These are phyloP conservation scores for Phytophthora multivora DNA, from an alignment of 352 stramenopile genomes.

Conservation along the genomic window DNA sequence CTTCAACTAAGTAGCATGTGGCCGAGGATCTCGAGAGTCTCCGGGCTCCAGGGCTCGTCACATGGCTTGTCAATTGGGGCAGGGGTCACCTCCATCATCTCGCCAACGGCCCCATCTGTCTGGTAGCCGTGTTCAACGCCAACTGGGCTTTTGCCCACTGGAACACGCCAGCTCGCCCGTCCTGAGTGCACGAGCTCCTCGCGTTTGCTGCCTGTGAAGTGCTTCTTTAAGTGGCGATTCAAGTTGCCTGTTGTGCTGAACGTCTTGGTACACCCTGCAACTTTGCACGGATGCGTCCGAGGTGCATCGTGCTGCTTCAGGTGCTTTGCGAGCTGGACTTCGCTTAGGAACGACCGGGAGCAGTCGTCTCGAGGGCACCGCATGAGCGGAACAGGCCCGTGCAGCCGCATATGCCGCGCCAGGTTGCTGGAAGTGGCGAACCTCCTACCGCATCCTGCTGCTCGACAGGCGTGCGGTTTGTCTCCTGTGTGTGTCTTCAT, in stretches of 20 bases:
- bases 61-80: conserved; percentile 26
- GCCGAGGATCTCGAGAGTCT: conserved; percentile 40
- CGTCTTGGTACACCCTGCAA: conserved; percentile 48
- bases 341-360: conserved; percentile 39
- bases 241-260: conserved; percentile 70
- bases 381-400: conserved; percentile 42
- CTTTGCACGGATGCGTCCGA: conserved; percentile 27
- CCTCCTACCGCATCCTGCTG: conserved; percentile 39
- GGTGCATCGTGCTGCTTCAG: conserved; percentile 48
- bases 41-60: conserved; percentile 38
- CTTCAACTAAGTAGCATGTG: conserved; percentile 42
- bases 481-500: conserved; percentile 67
- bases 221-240: conserved; percentile 51
- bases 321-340: conserved; percentile 49
- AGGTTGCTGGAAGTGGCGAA: conserved; percentile 71
- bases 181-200: conserved; percentile 16
- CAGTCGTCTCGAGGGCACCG: conserved; percentile 36
- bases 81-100: conserved; percentile 14
- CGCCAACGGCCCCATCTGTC: conserved; percentile 4
- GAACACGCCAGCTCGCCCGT: conserved; percentile 7
- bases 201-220: conserved; percentile 24
- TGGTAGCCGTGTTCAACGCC: conserved; percentile 14
- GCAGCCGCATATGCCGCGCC: conserved; percentile 57
- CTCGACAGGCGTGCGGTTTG: conserved; percentile 52
- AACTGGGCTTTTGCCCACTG: conserved; percentile 14